Evolutionary conservation across 2,329 filamentous ascomycete genomes (phyloP).

Genomic region (Plenodomus biglobosus): DNA sequence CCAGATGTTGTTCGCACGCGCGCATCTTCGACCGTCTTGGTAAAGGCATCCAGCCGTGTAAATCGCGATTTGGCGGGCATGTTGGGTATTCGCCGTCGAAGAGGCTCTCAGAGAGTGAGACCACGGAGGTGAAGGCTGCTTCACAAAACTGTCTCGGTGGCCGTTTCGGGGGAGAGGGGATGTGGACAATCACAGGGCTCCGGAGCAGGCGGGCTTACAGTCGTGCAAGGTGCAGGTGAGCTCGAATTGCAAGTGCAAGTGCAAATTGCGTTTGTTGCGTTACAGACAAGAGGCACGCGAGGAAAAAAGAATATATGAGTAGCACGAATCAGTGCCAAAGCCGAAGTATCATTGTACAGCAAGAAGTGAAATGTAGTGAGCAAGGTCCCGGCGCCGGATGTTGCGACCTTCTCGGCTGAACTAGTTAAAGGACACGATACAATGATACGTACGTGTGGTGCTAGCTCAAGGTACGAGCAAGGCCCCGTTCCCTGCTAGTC

Average conservation of each 20-base stretch:
- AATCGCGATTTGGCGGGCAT: constrained; percentile 95
- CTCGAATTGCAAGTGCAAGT: constrained; percentile 15
- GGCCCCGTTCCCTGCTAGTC: constrained; percentile 17
- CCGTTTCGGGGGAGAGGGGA: constrained; percentile 6
- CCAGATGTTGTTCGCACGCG: constrained; percentile 93
- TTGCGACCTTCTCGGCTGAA: constrained; percentile 29
- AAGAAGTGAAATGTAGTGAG: constrained; percentile 17
- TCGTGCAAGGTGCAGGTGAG: constrained; percentile 2
- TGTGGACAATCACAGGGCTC: too few species aligned
- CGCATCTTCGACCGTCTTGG: constrained; percentile 98
- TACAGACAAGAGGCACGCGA: neutral
- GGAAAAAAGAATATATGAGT: constrained; percentile 22
- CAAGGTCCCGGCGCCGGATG: constrained; percentile 22
- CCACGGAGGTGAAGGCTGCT: constrained; percentile 14
- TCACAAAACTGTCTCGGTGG: constrained; percentile 9
- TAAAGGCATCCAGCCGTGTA: constrained; percentile 96
- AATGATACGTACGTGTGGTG: too few species aligned
- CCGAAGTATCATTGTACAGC: constrained; percentile 27
- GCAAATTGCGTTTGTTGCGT: constrained; percentile 16
- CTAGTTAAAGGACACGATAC: constrained; percentile 39
- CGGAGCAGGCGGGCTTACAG: too few species aligned
- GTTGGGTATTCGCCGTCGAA: constrained; percentile 7
- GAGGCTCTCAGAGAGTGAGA: constrained; percentile 11
- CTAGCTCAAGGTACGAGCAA: constrained; percentile 10
- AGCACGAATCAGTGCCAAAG: constrained; percentile 26